Evolutionary conservation across 495 filamentous ascomycete genomes (phyloP).

Genomic region (Podospora pseudopauciseta): DNA sequence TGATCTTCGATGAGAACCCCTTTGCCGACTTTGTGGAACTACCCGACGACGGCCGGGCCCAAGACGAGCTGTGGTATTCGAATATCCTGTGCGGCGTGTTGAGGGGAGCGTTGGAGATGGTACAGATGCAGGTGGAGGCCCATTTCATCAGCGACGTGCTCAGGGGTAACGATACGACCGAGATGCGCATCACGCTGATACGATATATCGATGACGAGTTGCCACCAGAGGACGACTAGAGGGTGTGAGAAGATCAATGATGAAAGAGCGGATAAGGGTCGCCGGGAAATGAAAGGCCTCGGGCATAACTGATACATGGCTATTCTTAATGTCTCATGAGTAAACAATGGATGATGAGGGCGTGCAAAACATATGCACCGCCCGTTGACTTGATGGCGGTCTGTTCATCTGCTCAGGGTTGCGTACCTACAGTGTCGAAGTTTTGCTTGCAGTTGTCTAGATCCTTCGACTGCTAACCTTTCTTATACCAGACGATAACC

Average conservation of each 20-base stretch:
- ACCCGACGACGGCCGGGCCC: constrained; percentile 90
- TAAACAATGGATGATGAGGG: too few species aligned
- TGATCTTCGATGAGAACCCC: constrained; percentile 96
- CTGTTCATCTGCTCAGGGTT: too few species aligned
- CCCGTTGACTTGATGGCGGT: too few species aligned
- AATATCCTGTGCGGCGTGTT: constrained; percentile 95
- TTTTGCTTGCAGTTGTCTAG: too few species aligned
- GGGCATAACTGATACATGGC: too few species aligned
- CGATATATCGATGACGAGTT: constrained; percentile 97
- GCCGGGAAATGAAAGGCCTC: too few species aligned
- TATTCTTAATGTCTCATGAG: too few species aligned
- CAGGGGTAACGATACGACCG: constrained; percentile 89
- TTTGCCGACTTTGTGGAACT: constrained; percentile 96
- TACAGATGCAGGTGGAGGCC: constrained; percentile 98
- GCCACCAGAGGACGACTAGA: constrained; percentile 87
- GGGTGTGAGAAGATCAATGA: not conserved
- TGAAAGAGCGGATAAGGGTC: not conserved
- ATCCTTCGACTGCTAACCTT: too few species aligned
- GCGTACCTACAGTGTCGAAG: too few species aligned
- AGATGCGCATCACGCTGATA: constrained; percentile 91
- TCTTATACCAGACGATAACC: too few species aligned
- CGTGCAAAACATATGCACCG: too few species aligned
- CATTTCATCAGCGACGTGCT: constrained; percentile 95
- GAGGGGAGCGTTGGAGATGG: constrained; percentile 92
- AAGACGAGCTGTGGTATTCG: constrained; percentile 97